Base-by-base conservation (phyloP, 257 asterid genomes). In the Solanum sejunctum region DNA sequence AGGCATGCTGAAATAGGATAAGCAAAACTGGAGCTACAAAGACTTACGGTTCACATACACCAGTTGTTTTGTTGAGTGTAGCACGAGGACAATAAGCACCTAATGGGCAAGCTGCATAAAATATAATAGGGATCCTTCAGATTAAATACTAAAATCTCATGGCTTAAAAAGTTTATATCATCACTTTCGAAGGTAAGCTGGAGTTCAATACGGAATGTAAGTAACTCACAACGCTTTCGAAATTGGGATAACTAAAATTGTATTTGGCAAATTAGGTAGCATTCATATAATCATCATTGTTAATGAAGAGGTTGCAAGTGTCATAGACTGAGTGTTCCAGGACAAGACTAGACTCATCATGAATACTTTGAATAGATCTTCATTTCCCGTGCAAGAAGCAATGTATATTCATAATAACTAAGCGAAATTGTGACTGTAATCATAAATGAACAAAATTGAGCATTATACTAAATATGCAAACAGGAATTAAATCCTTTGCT, bases 31-130 rank as follows among this genome's bases (percentile, higher is more conserved):
- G 66, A 83, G 20, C 83, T 63, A 86, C 84, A 71, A 88, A 91
- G 88, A 91, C 99, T 95, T 92, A 97, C 99, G 99, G 99, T 57
- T 92, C 96, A 89, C 99, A 97, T 83, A 73, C 81, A 82, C 98
- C 99, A 49, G 94, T 88, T 79, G 88, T 82, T 88, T 89, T 84
- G 81, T 95, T 92, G 82, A 92, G 92, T 78, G 81, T 86, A 56
- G 96, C 93, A 80, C 75, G 91, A 6, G 99, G 98, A 87, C 99
- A 97, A 87, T 89, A 94, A 80, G 99, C 89, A 71, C 99, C 99
- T 86, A 95, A 81, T 20, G 99, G 99, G 84, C 99, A 97, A 88
- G 99, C 99, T 97, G 85, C 90, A 92, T 67, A 47, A 84, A 51
- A 84, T 43, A 69, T 32, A 87, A 10, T 60, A 86, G 49, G 66